Conservation (phyloP, 306 rosid genomes). For the Castanea mollissima region DNA sequence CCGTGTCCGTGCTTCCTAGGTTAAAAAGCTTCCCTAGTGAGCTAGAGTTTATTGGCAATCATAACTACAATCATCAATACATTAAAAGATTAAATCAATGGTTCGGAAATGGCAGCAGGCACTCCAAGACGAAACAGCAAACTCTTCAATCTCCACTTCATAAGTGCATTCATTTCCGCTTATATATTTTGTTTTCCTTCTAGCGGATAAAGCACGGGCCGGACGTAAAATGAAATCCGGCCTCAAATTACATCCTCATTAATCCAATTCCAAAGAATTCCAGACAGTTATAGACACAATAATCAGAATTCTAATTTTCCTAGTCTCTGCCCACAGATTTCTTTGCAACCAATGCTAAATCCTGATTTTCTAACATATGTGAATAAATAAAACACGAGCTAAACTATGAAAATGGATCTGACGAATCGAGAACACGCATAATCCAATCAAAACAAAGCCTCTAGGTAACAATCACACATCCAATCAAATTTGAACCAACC, state of each 20-base stretch:
- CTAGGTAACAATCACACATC: conserved; percentile 38
- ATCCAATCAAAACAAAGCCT: conserved; percentile 22
- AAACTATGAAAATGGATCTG: conserved; percentile 21
- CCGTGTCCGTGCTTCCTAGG: too few species aligned
- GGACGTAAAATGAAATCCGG: background rate
- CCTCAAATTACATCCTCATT: background rate
- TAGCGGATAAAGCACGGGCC: background rate
- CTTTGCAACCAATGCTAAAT: conserved; percentile 2
- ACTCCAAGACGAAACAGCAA: background rate
- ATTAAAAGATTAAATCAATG: background rate
- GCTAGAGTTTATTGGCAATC: too few species aligned
- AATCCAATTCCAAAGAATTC: background rate
- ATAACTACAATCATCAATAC: background rate
- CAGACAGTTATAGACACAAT: background rate
- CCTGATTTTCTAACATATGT: background rate
- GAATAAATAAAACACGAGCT: background rate
- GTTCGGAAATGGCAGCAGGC: background rate
- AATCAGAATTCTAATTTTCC: background rate
- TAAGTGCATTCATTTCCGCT: background rate
- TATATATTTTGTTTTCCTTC: background rate
- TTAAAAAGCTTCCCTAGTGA: too few species aligned
- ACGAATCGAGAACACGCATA: conserved; percentile 17
- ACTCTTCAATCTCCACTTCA: background rate
- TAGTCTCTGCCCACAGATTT: background rate
- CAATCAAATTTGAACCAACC: conserved; percentile 37